phyloP scores from a whole-genome alignment of 1,284 basidiomycete species.

The Cryptococcus sp. region DNA sequence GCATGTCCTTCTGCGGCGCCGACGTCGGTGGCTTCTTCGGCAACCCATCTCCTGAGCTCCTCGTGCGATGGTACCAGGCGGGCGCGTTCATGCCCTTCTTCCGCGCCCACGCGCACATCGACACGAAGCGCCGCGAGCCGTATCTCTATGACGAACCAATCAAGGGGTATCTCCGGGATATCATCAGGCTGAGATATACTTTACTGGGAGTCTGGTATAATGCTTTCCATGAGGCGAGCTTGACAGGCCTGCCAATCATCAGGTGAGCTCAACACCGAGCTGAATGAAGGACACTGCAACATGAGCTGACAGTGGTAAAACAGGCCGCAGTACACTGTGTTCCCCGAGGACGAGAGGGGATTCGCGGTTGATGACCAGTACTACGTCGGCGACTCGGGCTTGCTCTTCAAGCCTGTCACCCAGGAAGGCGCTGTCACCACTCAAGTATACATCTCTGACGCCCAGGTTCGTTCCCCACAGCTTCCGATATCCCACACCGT shows the following conservation, averaged over 20 bases:
- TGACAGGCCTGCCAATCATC: conserved; percentile 73
- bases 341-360: conserved; percentile 80
- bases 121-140: conserved; percentile 95
- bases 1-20: conserved; percentile 89
- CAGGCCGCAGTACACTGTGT: conserved; percentile 89
- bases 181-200: conserved; percentile 78
- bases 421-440: conserved; percentile 67
- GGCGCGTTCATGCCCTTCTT: conserved; percentile 96
- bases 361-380: conserved; percentile 92
- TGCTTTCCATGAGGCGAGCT: conserved; percentile 81
- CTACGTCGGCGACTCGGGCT: conserved; percentile 80
- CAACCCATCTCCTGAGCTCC: conserved; percentile 89
- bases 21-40: conserved; percentile 99
- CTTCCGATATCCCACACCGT: neutral
- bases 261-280: conserved; percentile 56
- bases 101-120: conserved; percentile 96
- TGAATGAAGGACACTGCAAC: neutral
- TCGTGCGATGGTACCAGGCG: conserved; percentile 95
- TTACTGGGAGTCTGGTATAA: conserved; percentile 96
- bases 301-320: neutral
- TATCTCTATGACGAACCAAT: conserved; percentile 88
- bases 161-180: conserved; percentile 72
- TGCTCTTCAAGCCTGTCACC: conserved; percentile 90
- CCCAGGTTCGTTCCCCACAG: conserved; percentile 59
- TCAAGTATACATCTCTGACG: conserved; percentile 81